Evolutionary conservation across 2,329 filamentous ascomycete genomes (phyloP).

Genomic region (Bipolaris sorokiniana): DNA sequence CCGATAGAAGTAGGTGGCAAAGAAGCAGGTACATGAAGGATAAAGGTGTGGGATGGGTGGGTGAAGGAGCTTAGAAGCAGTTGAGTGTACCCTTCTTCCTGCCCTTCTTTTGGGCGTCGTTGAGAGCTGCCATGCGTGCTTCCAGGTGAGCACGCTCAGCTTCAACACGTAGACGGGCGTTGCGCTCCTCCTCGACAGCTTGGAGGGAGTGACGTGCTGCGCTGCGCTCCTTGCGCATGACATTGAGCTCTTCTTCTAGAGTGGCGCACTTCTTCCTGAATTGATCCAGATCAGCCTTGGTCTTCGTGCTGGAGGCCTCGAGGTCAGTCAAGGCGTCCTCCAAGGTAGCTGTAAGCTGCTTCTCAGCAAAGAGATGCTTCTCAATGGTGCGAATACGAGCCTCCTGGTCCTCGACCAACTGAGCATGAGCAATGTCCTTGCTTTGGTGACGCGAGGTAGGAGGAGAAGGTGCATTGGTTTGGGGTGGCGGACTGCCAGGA

Average conservation of each 20-base stretch:
- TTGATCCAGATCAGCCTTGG: slow-evolving; percentile 85
- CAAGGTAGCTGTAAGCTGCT: slow-evolving; percentile 91
- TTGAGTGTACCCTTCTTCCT: slow-evolving; percentile 95
- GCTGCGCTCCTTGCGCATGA: slow-evolving; percentile 65
- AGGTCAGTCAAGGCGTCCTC: slow-evolving; percentile 96
- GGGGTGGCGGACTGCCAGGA: slow-evolving; percentile 49
- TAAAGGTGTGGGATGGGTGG: slow-evolving; percentile 16
- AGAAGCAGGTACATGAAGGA: slow-evolving; percentile 26
- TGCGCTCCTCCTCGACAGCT: slow-evolving; percentile 94
- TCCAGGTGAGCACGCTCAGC: slow-evolving; percentile 86
- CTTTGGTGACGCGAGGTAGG: slow-evolving; percentile 74
- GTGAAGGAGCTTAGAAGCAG: slow-evolving; percentile 74
- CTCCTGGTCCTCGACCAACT: slow-evolving; percentile 93
- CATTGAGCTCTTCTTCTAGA: slow-evolving; percentile 73
- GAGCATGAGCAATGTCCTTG: slow-evolving; percentile 78
- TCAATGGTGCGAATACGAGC: slow-evolving; percentile 93
- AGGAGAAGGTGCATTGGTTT: slow-evolving; percentile 62
- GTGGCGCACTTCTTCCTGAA: slow-evolving; percentile 86
- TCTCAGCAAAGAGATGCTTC: slow-evolving; percentile 94
- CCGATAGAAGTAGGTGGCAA: slow-evolving; percentile 29
- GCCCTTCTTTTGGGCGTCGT: slow-evolving; percentile 88
- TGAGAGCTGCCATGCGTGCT: slow-evolving; percentile 77
- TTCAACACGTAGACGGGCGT: slow-evolving; percentile 89
- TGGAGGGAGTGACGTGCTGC: slow-evolving; percentile 73
- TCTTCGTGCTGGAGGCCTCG: slow-evolving; percentile 88